Evolutionary conservation across 2,329 filamentous ascomycete species (phyloP).

Genomic region (Colletotrichum simmondsii): DNA sequence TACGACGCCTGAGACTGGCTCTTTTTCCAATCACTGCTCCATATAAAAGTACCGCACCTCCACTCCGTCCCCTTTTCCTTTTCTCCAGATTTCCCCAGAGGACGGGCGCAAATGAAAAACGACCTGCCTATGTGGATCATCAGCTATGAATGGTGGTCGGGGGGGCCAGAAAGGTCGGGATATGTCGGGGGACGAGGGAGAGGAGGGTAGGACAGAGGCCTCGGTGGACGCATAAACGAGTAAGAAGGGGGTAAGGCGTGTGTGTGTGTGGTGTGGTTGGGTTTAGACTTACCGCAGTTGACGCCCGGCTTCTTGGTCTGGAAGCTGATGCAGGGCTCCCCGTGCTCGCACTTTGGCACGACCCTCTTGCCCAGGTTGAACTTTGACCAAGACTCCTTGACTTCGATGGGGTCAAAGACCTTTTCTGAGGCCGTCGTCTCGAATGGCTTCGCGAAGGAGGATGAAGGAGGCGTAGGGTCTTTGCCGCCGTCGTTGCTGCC

Average conservation of each 20-base stretch:
- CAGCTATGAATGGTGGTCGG: conserved; percentile 17
- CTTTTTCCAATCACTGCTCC: conserved; percentile 69
- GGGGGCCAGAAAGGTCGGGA: background rate
- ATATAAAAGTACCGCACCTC: conserved; percentile 87
- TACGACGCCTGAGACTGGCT: conserved; percentile 18
- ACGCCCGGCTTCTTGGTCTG: conserved; percentile 89
- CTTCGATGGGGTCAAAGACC: conserved; percentile 75
- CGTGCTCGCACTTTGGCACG: conserved; percentile 85
- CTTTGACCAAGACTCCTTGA: conserved; percentile 87
- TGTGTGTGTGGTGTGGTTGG: no score
- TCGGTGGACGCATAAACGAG: background rate
- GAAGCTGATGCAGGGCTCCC: conserved; percentile 85
- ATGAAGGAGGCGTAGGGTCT: background rate
- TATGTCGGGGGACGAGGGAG: background rate
- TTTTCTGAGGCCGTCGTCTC: conserved; percentile 43
- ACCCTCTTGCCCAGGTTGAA: conserved; percentile 77
- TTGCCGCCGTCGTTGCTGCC: background rate
- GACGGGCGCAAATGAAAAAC: conserved; percentile 74
- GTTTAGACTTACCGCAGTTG: conserved; percentile 71
- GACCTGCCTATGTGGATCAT: conserved; percentile 59
- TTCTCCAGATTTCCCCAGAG: conserved; percentile 84
- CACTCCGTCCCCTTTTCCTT: conserved; percentile 88
- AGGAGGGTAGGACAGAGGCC: background rate
- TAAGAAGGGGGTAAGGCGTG: background rate
- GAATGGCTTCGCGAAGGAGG: background rate